Conservation (phyloP, 108 stramenopile genomes). For the Skeletonema marinoi region DNA sequence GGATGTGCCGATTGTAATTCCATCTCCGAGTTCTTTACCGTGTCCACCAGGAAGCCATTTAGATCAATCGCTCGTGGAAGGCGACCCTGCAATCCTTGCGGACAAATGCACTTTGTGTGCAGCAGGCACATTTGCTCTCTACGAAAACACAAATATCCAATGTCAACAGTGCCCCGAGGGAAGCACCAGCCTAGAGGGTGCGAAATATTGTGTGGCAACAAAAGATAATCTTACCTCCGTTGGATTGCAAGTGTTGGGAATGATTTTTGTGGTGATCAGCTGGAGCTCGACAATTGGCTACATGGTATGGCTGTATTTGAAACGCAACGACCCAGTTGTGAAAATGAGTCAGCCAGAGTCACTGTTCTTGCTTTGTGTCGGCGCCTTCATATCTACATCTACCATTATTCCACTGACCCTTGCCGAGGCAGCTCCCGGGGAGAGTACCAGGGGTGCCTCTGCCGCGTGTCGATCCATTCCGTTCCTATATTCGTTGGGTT, state of each 20-base stretch:
- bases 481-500: conserved; percentile 47
- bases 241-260: conserved; percentile 37
- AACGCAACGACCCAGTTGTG: conserved; percentile 47
- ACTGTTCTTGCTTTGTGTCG: conserved; percentile 48
- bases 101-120: conserved; percentile 37
- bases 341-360: conserved; percentile 50
- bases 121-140: conserved; percentile 29
- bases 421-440: conserved; percentile 1
- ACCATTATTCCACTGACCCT: conserved; percentile 46
- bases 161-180: conserved; percentile 31
- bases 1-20: conserved; percentile 32
- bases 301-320: conserved; percentile 31
- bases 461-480: conserved; percentile 41
- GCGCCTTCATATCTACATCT: conserved; percentile 40
- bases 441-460: conserved; percentile 13
- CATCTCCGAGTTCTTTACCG: conserved; percentile 18
- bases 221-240: conserved; percentile 34
- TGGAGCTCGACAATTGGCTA: conserved; percentile 43
- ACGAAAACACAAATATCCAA: conserved; percentile 2
- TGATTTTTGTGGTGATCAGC: conserved; percentile 35
- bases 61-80: conserved; percentile 1
- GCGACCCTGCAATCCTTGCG: conserved; percentile 19
- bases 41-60: conserved; percentile 38
- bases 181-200: conserved; percentile 22
- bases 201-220: conserved; percentile 17